Conservation (phyloP, 192 early-diverging fungal species). For the Cetraspora pellucida region DNA sequence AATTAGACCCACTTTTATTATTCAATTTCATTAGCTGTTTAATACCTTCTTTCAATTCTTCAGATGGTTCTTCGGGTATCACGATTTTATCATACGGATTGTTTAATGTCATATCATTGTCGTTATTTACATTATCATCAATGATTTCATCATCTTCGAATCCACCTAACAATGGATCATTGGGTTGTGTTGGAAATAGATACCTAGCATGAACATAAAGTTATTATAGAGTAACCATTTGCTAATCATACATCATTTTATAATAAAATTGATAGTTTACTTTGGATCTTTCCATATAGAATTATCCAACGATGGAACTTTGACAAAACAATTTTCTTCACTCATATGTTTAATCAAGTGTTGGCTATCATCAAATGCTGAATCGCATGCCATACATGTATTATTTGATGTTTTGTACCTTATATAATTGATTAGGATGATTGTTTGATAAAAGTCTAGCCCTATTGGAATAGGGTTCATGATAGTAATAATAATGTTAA, state of each 20-base stretch:
- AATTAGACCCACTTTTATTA: background rate
- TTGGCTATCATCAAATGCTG: slow-evolving; percentile 46
- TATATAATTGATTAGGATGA: slow-evolving; percentile 86
- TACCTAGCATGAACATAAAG: slow-evolving; percentile 39
- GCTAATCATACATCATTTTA: background rate
- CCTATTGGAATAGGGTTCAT: slow-evolving; percentile 27
- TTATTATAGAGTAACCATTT: background rate
- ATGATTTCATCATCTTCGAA: slow-evolving; percentile 68
- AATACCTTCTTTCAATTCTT: background rate
- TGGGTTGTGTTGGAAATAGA: slow-evolving; percentile 79
- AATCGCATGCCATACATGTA: slow-evolving; percentile 73
- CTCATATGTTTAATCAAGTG: slow-evolving; percentile 69
- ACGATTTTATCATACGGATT: slow-evolving; percentile 1
- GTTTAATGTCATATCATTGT: slow-evolving; percentile 9
- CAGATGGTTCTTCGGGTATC: slow-evolving; percentile 1
- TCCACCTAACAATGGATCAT: slow-evolving; percentile 83
- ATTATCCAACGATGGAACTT: slow-evolving; percentile 54
- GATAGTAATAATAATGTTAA: background rate
- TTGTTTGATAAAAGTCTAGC: slow-evolving; percentile 84
- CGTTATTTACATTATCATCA: slow-evolving; percentile 54
- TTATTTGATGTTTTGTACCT: slow-evolving; percentile 64
- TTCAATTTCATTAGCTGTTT: slow-evolving; percentile 7
- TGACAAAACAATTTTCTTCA: slow-evolving; percentile 51
- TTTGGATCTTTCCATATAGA: slow-evolving; percentile 76
- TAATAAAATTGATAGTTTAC: slow-evolving; percentile 33